Conservation (phyloP, 78 protist species). For the Speleostelium caveatum region DNA sequence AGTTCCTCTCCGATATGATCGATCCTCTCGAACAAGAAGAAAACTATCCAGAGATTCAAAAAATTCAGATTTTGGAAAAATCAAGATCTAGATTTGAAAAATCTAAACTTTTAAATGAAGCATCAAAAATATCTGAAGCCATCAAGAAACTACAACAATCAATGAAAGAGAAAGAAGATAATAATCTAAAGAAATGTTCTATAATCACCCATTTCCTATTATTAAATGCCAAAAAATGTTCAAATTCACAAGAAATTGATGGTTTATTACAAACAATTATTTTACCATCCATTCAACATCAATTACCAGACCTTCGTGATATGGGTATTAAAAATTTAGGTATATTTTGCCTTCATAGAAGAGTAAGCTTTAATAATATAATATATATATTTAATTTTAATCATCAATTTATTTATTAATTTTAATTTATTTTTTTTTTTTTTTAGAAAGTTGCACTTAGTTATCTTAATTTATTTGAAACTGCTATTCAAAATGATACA, state of each 20-base stretch:
- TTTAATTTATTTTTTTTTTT: too few relatives aligned
- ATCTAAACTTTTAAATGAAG: neutral
- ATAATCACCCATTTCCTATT: conserved; percentile 39
- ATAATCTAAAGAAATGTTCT: conserved; percentile 29
- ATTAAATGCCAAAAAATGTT: conserved; percentile 50
- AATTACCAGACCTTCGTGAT: conserved; percentile 7
- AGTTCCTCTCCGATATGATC: conserved; percentile 21
- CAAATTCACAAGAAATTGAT: conserved; percentile 61
- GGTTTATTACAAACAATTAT: conserved; percentile 24
- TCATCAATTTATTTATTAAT: too few relatives aligned
- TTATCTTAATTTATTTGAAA: conserved; percentile 42
- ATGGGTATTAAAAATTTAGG: conserved; percentile 68
- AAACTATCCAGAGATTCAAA: neutral
- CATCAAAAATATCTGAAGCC: conserved; percentile 2
- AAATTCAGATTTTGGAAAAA: neutral
- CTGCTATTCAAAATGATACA: conserved; percentile 33
- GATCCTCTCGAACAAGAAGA: conserved; percentile 69
- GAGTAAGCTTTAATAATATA: neutral
- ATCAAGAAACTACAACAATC: conserved; percentile 1
- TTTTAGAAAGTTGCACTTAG: neutral
- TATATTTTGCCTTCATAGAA: conserved; percentile 56
- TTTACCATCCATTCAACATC: conserved; percentile 51
- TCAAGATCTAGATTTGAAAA: neutral
- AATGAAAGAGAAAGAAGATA: neutral
- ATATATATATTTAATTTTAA: too few relatives aligned